Base-by-base conservation (phyloP, 148 eudicot genomes). In the Vaccinium vitisidaea region DNA sequence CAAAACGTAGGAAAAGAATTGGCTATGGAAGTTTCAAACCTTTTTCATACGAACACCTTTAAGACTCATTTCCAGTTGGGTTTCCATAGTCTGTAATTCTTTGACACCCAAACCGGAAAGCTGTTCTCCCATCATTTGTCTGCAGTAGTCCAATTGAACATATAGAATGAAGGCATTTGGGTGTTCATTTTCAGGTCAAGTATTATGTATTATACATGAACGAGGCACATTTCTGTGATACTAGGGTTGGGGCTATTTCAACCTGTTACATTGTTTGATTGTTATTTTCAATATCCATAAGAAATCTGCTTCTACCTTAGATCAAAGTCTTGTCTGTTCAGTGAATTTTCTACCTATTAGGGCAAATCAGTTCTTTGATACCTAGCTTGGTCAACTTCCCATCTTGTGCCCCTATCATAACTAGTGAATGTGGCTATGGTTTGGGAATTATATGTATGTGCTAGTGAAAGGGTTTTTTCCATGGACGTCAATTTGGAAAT, bases 91-190 rank as follows among this genome's bases (percentile, higher is more conserved):
- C 82, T 93, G 92, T 21, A 94, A 90, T 50, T 93, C 98, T 80
- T 89, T 88, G 36, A 91, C 85, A 84, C 87, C 85, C 89, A 94
- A 86, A 49, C 95, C 92, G 53, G 70, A 83, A 55, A 94, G 93
- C 87, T 88, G 90, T 85, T 91, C 88, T 77, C 98, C 95, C 98
- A 94, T 90, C 78, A 94, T 86, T 87, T 93, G 91, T 90, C 98
- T 94, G 88, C 79, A 77, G 52, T 75, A 18, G 48, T 73, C 21
- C 61, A 78, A 71, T 67, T 78, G 48, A 12, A 49, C 8, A 7
- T 18, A 32, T 58, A 80, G 70, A 63, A 80, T 80, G 21, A 80
- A 16, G 59, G 58, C 16, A 50, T 23, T 53, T 14, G 58, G 59
- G 19, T 49, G 59, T 77, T n/a, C 9, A 23, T 23, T 79, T 79